phyloP scores from a whole-genome alignment of 768 basidiomycete species.

The Suillus decipiens region DNA sequence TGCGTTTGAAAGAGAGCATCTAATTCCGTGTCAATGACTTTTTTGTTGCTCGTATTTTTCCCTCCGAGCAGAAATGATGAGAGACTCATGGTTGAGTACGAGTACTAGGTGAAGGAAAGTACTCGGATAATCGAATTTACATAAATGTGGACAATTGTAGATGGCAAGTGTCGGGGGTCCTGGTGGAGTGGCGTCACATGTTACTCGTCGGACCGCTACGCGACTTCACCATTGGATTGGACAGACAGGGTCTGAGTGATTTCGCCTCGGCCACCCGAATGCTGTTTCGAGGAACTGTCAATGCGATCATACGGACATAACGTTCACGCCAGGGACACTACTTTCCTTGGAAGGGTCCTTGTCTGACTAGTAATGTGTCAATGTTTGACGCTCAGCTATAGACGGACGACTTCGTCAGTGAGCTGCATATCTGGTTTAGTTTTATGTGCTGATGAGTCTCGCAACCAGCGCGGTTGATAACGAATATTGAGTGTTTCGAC shows the following conservation, averaged over 20 bases:
- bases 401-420: neutral
- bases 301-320: neutral
- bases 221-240: neutral
- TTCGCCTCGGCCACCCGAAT: neutral
- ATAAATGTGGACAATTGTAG: neutral
- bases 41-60: constrained; percentile 35
- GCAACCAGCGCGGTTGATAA: neutral
- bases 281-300: neutral
- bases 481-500: neutral
- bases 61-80: constrained; percentile 51
- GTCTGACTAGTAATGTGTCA: neutral
- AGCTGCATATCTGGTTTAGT: neutral
- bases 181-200: too few species aligned
- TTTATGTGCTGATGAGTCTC: neutral
- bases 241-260: neutral
- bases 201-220: too few species aligned
- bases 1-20: constrained; percentile 61
- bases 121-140: neutral
- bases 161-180: too few species aligned
- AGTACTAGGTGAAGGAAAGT: neutral
- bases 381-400: neutral
- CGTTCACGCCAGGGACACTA: neutral
- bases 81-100: constrained; percentile 47
- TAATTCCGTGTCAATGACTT: constrained; percentile 57
- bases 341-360: neutral